Evolutionary conservation across 2,329 filamentous ascomycete species (phyloP).

Genomic region (Arthrobotrys iridis): DNA sequence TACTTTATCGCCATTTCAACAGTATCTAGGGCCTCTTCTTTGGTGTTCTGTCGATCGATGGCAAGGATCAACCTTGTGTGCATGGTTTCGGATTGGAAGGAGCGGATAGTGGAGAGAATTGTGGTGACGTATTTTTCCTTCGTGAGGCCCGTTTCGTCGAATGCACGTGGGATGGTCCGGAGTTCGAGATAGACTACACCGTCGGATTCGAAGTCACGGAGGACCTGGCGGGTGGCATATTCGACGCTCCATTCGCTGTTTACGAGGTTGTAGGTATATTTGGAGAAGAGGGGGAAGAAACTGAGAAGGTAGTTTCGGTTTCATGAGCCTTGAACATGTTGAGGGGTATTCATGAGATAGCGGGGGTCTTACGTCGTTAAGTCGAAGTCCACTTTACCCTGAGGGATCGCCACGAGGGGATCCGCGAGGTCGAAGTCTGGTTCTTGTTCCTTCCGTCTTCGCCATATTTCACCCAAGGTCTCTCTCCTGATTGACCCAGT

Average conservation of each 20-base stretch:
- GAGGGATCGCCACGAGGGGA: slow-evolving; percentile 74
- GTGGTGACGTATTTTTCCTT: slow-evolving; percentile 73
- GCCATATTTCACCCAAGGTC: slow-evolving; percentile 79
- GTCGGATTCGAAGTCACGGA: slow-evolving; percentile 74
- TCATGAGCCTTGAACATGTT: slow-evolving; percentile 37
- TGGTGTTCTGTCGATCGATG: slow-evolving; percentile 73
- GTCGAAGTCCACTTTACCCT: slow-evolving; percentile 76
- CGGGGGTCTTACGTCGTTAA: slow-evolving; percentile 70
- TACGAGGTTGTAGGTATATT: slow-evolving; percentile 80
- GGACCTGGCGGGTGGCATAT: slow-evolving; percentile 73
- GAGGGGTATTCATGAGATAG: slow-evolving; percentile 10
- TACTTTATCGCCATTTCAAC: slow-evolving; percentile 71
- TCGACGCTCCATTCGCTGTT: slow-evolving; percentile 70
- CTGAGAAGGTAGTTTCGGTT: slow-evolving; percentile 1
- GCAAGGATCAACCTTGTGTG: slow-evolving; percentile 76
- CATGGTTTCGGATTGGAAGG: slow-evolving; percentile 66
- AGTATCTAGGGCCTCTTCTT: slow-evolving; percentile 70
- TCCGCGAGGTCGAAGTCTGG: slow-evolving; percentile 71
- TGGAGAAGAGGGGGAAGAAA: slow-evolving; percentile 81
- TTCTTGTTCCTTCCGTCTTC: slow-evolving; percentile 66
- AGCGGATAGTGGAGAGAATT: slow-evolving; percentile 72
- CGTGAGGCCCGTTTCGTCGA: slow-evolving; percentile 67
- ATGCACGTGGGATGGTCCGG: slow-evolving; percentile 78
- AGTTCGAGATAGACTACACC: slow-evolving; percentile 82
- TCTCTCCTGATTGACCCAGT: slow-evolving; percentile 79